These are phyloP conservation scores for Kurtzmaniella cleridarum DNA, from an alignment of 805 yeast species.

Conservation along the genomic window DNA sequence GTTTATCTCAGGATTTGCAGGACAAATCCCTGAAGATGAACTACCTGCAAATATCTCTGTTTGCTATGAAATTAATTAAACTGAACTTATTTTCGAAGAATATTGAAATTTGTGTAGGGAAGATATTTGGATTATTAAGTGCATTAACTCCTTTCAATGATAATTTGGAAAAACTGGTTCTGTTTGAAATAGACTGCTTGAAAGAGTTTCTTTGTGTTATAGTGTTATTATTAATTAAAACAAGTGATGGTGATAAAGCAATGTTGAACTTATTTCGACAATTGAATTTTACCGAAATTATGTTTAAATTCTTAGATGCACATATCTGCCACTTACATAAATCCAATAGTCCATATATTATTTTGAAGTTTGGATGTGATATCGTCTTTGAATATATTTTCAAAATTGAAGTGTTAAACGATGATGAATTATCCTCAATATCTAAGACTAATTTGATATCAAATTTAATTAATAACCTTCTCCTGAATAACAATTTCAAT, in stretches of 20 bases:
- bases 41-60: slow-evolving; percentile 27
- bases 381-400: slow-evolving; percentile 37
- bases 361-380: slow-evolving; percentile 35
- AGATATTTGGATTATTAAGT: slow-evolving; percentile 27
- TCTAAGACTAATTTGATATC: slow-evolving; percentile 24
- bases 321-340: slow-evolving; percentile 17
- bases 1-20: slow-evolving; percentile 2
- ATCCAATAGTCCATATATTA: slow-evolving; percentile 21
- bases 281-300: slow-evolving; percentile 19
- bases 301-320: slow-evolving; percentile 24
- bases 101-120: slow-evolving; percentile 30
- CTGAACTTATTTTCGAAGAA: slow-evolving; percentile 37
- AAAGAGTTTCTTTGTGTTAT: slow-evolving; percentile 33
- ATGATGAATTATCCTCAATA: slow-evolving; percentile 26
- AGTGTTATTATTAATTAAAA: slow-evolving; percentile 27
- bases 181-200: slow-evolving; percentile 16
- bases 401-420: slow-evolving; percentile 28
- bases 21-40: slow-evolving; percentile 9
- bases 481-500: slow-evolving; percentile 29
- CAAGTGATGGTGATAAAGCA: slow-evolving; percentile 14
- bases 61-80: slow-evolving; percentile 29
- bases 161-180: slow-evolving; percentile 7
- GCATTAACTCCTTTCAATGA: slow-evolving; percentile 17
- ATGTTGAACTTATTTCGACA: background rate
- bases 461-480: slow-evolving; percentile 23